A percentile compares a stretch with the other conserved stretches of the same genome.
Evolutionary conservation across 2,329 filamentous ascomycete species (phyloP).

Genomic region (Proliferodiscus dingleyae): DNA sequence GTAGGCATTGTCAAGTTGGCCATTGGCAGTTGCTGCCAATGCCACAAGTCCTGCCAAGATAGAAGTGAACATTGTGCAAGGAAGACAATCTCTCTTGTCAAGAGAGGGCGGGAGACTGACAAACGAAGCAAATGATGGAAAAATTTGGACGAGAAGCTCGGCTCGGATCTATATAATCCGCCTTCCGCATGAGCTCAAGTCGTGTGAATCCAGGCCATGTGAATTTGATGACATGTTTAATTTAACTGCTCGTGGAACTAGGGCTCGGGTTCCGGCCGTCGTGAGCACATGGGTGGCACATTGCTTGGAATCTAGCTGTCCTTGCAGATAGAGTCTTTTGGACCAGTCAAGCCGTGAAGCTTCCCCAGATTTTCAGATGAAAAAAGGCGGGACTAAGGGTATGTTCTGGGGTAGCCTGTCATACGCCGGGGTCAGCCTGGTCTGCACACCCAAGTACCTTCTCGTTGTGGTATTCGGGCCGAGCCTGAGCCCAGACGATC

Average conservation of each 20-base stretch:
- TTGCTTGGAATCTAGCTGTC: too few relatives aligned
- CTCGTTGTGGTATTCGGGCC: neutral
- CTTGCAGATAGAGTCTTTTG: neutral
- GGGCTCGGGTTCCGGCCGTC: neutral
- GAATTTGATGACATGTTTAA: neutral
- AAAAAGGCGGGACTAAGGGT: conserved; percentile 3
- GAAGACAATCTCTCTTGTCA: neutral
- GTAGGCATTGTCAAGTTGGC: conserved; percentile 20
- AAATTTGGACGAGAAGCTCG: neutral
- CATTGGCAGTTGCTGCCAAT: conserved; percentile 17
- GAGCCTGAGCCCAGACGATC: neutral
- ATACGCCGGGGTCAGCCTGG: neutral
- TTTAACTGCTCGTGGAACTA: conserved; percentile 1
- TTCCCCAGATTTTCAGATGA: conserved; percentile 6
- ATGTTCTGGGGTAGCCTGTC: conserved; percentile 3
- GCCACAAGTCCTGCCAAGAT: conserved; percentile 15
- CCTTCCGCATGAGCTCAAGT: too few relatives aligned
- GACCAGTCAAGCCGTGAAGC: neutral
- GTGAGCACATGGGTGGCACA: too few relatives aligned
- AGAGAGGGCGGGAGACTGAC: neutral
- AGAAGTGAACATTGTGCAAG: conserved; percentile 15
- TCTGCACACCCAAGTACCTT: neutral
- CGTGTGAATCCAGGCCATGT: too few relatives aligned
- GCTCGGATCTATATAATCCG: conserved; percentile 2
- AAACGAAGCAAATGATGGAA: neutral